Percentiles rank a stretch among this genome's conserved stretches.
phyloP scores from a whole-genome alignment of 2,329 filamentous ascomycete species.

The Diaporthe batatas region DNA sequence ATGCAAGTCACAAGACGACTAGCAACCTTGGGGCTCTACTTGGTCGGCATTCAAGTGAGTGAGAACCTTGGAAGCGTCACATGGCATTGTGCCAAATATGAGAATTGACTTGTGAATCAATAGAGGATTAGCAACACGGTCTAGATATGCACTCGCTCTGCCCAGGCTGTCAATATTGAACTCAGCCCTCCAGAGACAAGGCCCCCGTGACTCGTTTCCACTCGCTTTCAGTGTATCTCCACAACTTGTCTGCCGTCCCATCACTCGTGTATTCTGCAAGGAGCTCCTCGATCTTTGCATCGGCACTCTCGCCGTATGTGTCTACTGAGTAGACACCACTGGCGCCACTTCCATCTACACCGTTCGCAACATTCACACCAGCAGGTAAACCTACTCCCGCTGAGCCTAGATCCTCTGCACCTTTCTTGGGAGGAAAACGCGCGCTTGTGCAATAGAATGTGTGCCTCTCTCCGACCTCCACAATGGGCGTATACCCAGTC shows the following conservation, averaged over 20 bases:
- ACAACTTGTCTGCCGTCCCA: conserved; percentile 51
- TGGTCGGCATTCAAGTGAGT: background rate
- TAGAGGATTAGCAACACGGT: no score
- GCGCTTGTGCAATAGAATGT: conserved; percentile 54
- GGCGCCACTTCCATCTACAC: conserved; percentile 50
- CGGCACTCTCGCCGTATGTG: conserved; percentile 50
- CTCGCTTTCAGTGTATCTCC: conserved; percentile 53
- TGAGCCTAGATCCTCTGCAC: conserved; percentile 44
- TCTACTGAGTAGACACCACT: conserved; percentile 57
- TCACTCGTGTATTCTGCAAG: conserved; percentile 48
- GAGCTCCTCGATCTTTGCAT: conserved; percentile 47
- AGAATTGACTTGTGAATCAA: background rate
- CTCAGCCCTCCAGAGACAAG: background rate
- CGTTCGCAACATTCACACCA: conserved; percentile 47
- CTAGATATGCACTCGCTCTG: background rate
- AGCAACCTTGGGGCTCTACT: background rate
- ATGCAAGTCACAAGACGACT: no score
- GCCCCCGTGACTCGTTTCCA: conserved; percentile 51
- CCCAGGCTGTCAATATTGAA: background rate
- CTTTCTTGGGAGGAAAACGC: conserved; percentile 48
- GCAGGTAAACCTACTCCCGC: conserved; percentile 46
- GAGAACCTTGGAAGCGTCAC: background rate
- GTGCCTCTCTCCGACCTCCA: conserved; percentile 56
- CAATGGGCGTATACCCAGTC: conserved; percentile 29
- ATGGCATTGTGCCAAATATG: no score